Percentiles rank a stretch among this genome's conserved stretches.
Conservation (phyloP, 805 yeast genomes). For the Lipomyces mesembrius region DNA sequence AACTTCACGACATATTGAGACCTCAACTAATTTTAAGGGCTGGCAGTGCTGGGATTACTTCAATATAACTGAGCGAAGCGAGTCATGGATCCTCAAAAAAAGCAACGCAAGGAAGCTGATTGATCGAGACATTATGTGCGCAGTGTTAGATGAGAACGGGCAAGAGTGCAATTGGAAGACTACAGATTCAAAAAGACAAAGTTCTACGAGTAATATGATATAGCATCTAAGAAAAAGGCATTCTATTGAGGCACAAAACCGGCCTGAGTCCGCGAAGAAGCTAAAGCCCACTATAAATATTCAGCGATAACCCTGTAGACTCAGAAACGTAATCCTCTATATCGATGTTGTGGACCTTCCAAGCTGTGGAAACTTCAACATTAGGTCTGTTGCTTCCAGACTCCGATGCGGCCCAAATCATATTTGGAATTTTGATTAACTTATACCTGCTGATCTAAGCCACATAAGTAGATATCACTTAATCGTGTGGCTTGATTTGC, state of each 20-base stretch:
- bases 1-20: background rate
- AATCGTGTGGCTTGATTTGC: no score
- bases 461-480: no score
- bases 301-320: no score
- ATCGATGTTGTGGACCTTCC: no score
- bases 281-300: background rate
- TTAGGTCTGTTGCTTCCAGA: no score
- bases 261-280: conserved; percentile 5
- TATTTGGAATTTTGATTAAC: no score
- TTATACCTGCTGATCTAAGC: no score
- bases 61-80: background rate
- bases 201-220: conserved; percentile 1
- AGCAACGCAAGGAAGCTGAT: background rate
- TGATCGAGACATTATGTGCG: background rate
- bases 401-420: no score
- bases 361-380: no score
- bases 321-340: no score
- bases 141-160: background rate
- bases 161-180: conserved; percentile 4
- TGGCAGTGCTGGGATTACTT: conserved; percentile 3
- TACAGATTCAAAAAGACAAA: conserved; percentile 2
- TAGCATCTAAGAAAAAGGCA: background rate
- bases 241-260: conserved; percentile 5
- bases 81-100: conserved; percentile 4
- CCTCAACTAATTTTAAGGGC: background rate